Evolutionary conservation across 2,329 filamentous ascomycete species (phyloP).

Genomic region (Stachybotrys chartarum): DNA sequence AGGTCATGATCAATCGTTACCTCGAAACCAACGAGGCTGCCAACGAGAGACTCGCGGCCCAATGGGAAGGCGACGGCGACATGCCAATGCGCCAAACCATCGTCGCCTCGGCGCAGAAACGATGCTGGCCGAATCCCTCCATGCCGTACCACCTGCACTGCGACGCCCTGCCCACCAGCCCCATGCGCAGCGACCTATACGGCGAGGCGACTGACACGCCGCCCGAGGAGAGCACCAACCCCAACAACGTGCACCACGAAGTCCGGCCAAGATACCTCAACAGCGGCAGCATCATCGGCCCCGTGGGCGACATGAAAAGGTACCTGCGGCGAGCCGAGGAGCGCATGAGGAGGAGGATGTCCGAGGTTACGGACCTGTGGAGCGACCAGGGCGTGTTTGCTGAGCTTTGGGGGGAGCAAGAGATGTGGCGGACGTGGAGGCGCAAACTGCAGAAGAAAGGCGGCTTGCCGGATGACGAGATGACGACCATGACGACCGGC

Average conservation of each 20-base stretch:
- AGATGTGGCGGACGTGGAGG: constrained; percentile 10
- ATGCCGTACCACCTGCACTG: constrained; percentile 10
- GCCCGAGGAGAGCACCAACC: not conserved
- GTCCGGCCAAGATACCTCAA: constrained; percentile 21
- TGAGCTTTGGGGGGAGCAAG: constrained; percentile 21
- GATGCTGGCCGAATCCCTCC: constrained; percentile 7
- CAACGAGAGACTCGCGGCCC: constrained; percentile 5
- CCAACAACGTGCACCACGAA: constrained; percentile 1
- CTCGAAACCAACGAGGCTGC: constrained; percentile 10
- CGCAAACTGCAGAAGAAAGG: not conserved
- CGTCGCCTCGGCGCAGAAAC: constrained; percentile 11
- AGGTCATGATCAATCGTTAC: constrained; percentile 16
- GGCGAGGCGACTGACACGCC: constrained; percentile 9
- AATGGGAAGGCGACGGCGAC: not conserved
- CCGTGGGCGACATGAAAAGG: constrained; percentile 16
- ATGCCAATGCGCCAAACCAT: constrained; percentile 12
- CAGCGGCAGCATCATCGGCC: constrained; percentile 21
- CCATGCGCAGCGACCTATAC: constrained; percentile 9
- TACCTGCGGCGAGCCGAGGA: constrained; percentile 17
- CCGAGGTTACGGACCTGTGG: constrained; percentile 7
- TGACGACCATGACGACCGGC: not conserved
- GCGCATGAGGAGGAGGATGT: constrained; percentile 14
- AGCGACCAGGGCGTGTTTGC: constrained; percentile 24
- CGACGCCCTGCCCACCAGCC: constrained; percentile 9
- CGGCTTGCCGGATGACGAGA: not conserved